Evolutionary conservation across 768 basidiomycete genomes (phyloP).

Genomic region (Kwoniella newhampshirensis): DNA sequence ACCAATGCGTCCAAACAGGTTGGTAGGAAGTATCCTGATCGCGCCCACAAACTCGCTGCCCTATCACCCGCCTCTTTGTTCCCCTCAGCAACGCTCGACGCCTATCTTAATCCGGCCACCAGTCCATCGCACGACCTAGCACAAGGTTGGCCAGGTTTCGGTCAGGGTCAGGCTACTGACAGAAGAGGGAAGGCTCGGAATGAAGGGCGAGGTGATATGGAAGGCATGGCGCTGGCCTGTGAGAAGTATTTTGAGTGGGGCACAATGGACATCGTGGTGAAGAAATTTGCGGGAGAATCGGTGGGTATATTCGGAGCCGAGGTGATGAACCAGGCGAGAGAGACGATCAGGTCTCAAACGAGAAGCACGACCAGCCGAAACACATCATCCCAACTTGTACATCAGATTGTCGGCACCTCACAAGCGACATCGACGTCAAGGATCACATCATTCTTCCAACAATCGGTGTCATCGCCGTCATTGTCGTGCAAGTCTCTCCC

Average conservation of each 20-base stretch:
- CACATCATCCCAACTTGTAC: conserved; percentile 3
- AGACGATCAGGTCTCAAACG: conserved; percentile 60
- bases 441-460: conserved; percentile 55
- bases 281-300: conserved; percentile 67
- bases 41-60: conserved; percentile 69
- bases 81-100: conserved; percentile 72
- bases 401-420: conserved; percentile 7
- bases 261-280: conserved; percentile 73
- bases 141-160: conserved; percentile 48
- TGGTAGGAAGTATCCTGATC: conserved; percentile 57
- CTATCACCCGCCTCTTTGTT: conserved; percentile 68
- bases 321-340: conserved; percentile 69
- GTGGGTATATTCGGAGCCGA: conserved; percentile 72
- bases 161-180: conserved; percentile 16
- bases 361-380: not conserved
- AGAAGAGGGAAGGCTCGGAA: conserved; percentile 36
- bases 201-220: conserved; percentile 47
- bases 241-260: conserved; percentile 94
- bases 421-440: conserved; percentile 7
- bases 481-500: conserved; percentile 3
- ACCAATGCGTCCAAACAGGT: conserved; percentile 65
- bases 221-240: conserved; percentile 71
- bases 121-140: conserved; percentile 22
- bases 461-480: conserved; percentile 7
- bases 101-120: conserved; percentile 73